These are phyloP conservation scores for Cutaneotrichosporon cyanovorans DNA, from an alignment of 1,284 basidiomycete species.

Conservation along the genomic window DNA sequence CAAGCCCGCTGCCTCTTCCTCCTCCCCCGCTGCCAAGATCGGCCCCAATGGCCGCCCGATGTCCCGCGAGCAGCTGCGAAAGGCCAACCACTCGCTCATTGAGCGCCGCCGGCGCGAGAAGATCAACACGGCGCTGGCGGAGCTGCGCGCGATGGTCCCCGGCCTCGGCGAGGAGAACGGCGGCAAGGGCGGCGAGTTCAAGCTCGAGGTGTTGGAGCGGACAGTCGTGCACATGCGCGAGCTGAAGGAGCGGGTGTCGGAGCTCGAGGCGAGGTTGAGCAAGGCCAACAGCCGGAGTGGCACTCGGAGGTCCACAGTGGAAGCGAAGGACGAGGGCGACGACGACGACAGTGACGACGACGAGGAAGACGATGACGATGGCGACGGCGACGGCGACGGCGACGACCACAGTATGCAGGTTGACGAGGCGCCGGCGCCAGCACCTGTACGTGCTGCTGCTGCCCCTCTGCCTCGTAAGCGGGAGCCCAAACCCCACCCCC, in stretches of 20 bases:
- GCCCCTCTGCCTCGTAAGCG: too few species aligned
- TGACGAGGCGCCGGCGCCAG: neutral
- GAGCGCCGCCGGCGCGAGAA: constrained; percentile 44
- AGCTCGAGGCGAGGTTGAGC: constrained; percentile 21
- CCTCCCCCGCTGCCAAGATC: neutral
- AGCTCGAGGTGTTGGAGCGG: constrained; percentile 44
- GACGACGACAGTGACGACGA: too few species aligned
- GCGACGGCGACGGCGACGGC: too few species aligned
- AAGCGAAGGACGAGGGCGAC: too few species aligned
- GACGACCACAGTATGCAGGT: constrained; percentile 10
- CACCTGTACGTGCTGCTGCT: too few species aligned
- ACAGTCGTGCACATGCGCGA: constrained; percentile 44
- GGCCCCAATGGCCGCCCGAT: constrained; percentile 18
- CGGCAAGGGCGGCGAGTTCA: constrained; percentile 44
- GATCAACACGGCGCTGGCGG: constrained; percentile 42
- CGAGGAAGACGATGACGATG: too few species aligned
- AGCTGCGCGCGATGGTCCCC: constrained; percentile 43
- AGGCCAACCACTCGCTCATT: constrained; percentile 44
- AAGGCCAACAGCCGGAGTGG: neutral
- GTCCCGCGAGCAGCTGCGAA: constrained; percentile 39
- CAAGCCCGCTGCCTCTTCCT: neutral
- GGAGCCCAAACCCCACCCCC: neutral
- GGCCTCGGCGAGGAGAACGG: constrained; percentile 36
- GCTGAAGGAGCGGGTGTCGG: constrained; percentile 26
- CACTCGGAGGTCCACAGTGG: neutral